Conservation (phyloP, 208 protist species). For the Leishmania mexicana region DNA sequence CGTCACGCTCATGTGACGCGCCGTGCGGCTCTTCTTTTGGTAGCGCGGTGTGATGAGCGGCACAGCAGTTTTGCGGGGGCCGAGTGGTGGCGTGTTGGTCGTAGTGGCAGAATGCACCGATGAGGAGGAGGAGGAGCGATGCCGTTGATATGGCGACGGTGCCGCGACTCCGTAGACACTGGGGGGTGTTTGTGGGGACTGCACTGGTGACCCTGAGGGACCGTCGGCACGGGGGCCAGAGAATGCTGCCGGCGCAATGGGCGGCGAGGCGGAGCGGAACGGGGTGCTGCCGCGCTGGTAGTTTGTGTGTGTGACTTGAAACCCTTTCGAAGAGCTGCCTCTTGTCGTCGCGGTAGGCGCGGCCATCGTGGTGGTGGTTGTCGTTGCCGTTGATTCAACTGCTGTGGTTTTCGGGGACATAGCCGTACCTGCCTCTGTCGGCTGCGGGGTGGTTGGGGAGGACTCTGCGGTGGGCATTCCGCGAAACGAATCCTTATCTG, state of each 20-base stretch:
- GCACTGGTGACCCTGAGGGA: conserved; percentile 1
- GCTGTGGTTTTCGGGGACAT: not conserved
- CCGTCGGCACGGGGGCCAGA: not conserved
- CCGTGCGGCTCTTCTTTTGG: conserved; percentile 65
- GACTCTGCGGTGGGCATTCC: conserved; percentile 6
- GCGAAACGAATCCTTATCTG: not conserved
- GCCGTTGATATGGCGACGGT: not conserved
- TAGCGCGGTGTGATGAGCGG: conserved; percentile 84
- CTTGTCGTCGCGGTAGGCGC: not conserved
- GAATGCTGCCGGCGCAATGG: conserved; percentile 17
- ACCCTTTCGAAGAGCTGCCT: conserved; percentile 13
- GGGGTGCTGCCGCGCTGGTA: conserved; percentile 26
- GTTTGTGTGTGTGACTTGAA: conserved; percentile 39
- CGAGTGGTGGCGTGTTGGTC: conserved; percentile 36
- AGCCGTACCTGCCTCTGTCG: not conserved
- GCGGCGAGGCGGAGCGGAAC: conserved; percentile 11
- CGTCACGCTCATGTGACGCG: conserved; percentile 67
- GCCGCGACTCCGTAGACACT: not conserved
- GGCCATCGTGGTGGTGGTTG: not conserved
- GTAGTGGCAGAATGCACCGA: conserved; percentile 15
- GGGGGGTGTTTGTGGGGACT: conserved; percentile 7
- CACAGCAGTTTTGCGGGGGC: conserved; percentile 45
- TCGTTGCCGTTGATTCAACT: not conserved
- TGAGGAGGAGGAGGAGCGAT: conserved; percentile 17
- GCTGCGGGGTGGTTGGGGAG: not conserved